phyloP scores from a whole-genome alignment of 768 basidiomycete species.

The Agrocybe chaxingu region DNA sequence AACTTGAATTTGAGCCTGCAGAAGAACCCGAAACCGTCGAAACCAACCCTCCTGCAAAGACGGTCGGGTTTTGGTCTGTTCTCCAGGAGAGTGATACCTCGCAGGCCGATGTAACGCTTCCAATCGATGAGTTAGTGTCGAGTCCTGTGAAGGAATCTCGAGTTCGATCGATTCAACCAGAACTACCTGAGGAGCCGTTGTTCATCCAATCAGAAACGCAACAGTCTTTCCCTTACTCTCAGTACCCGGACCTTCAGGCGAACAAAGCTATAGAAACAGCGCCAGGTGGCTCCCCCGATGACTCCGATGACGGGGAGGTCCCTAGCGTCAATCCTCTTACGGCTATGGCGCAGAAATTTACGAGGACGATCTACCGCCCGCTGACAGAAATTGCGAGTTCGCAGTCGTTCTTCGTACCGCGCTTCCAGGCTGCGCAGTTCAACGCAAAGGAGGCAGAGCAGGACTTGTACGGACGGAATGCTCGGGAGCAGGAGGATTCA shows the following conservation, averaged over 20 bases:
- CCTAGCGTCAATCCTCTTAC: conserved; percentile 22
- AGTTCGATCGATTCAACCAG: conserved; percentile 4
- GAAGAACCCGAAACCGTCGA: not conserved
- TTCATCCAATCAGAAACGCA: conserved; percentile 56
- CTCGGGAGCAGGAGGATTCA: conserved; percentile 29
- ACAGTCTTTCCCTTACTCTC: conserved; percentile 52
- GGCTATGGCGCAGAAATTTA: not conserved
- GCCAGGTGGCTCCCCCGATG: conserved; percentile 20
- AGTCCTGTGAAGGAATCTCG: not conserved
- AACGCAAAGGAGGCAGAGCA: conserved; percentile 22
- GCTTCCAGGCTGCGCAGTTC: conserved; percentile 27
- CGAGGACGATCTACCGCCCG: conserved; percentile 25
- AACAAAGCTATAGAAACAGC: conserved; percentile 9
- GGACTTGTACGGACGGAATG: conserved; percentile 35
- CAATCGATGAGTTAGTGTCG: no score
- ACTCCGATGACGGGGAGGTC: conserved; percentile 40
- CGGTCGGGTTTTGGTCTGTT: conserved; percentile 12
- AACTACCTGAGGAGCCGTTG: conserved; percentile 27
- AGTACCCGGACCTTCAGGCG: conserved; percentile 26
- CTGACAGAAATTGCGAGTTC: conserved; percentile 55
- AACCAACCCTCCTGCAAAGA: no score
- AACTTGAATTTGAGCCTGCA: not conserved
- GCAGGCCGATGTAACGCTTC: no score
- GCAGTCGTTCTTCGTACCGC: conserved; percentile 27
- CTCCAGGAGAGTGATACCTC: conserved; percentile 8